Evolutionary conservation across 2,329 filamentous ascomycete species (phyloP).

Genomic region (Ophiobolus disseminans): DNA sequence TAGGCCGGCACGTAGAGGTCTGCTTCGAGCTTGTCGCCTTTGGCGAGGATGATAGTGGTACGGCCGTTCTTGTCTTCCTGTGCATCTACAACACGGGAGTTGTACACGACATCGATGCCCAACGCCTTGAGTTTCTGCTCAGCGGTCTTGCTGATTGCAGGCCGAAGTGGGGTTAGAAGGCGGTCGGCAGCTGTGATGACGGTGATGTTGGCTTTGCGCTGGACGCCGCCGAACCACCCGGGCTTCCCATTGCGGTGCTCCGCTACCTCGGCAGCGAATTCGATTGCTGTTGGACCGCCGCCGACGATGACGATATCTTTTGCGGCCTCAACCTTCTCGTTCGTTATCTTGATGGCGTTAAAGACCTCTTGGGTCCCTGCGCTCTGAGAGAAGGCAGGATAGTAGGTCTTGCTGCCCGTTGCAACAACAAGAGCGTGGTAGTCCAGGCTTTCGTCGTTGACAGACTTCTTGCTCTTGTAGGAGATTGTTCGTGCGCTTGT

Average conservation of each 20-base stretch:
- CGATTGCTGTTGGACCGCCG: constrained; percentile 58
- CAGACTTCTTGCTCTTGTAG: constrained; percentile 43
- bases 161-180: constrained; percentile 53
- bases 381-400: constrained; percentile 54
- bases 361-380: constrained; percentile 33
- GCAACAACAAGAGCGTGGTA: constrained; percentile 66
- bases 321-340: constrained; percentile 46
- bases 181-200: constrained; percentile 52
- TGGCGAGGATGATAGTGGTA: constrained; percentile 47
- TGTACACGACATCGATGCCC: constrained; percentile 56
- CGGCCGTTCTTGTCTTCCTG: constrained; percentile 43
- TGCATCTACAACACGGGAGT: constrained; percentile 42
- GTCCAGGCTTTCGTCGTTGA: constrained; percentile 42
- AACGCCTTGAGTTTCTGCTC: constrained; percentile 56
- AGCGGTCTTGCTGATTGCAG: constrained; percentile 51
- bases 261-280: constrained; percentile 58
- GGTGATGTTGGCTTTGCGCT: constrained; percentile 51
- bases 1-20: constrained; percentile 63
- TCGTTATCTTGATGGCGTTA: constrained; percentile 45
- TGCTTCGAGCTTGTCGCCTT: constrained; percentile 55
- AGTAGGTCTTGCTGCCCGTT: constrained; percentile 59
- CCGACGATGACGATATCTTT: constrained; percentile 57
- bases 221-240: constrained; percentile 45
- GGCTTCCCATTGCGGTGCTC: constrained; percentile 51
- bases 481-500: constrained; percentile 52